Evolutionary conservation across 768 basidiomycete genomes (phyloP), one percentile per base, ranked within the genome.

Genomic region (Paxillus rubicundulus): DNA sequence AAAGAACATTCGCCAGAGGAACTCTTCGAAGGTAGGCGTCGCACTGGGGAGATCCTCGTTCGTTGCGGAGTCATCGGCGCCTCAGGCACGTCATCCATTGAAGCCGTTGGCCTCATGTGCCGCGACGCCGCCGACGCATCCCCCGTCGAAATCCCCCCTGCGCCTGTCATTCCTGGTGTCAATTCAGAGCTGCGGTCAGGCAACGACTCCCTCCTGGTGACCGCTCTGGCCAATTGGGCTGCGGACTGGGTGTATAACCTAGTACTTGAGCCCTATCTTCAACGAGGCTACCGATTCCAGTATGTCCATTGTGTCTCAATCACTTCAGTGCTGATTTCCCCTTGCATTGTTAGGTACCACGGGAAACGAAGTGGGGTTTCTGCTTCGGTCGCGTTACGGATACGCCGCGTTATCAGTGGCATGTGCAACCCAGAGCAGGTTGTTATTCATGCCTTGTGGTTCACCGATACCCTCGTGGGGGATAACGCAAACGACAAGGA

Each of bases 401-500:
- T 70, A 34, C 60, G 45, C 47, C 54, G 50, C 40, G 54, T 61
- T 30, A 54, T 69, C 43, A 34, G 45, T 34, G n/a, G 40, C 14
- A 52, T 71, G 30, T 39, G 44, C 39, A 68, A 67, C 52, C 70
- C 68, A 8, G 51, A 58, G 39, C 62, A 66, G 24, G 66, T 69
- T 13, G 54, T 41, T 39, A 50, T 70, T 42, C 61, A 70, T 41
- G 61, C 70, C 24, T 46, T 72, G 24, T 74, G 68, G 71, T 60
- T 67, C 49, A 73, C 73, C 36, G 37, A 56, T 45, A 49, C 48
- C 33, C 71, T 72, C 20, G 55, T 58, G 0, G 54, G 53, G 39
- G 59, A 54, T 17, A 54, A 50, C 9, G 45, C 46, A 13, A 50
- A 56, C 16, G 39, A 61, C 24, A 36, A 46, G 32, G 46, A 55